Evolutionary conservation across 1,284 basidiomycete genomes (phyloP).

Genomic region (Apiotrichum montevideense): DNA sequence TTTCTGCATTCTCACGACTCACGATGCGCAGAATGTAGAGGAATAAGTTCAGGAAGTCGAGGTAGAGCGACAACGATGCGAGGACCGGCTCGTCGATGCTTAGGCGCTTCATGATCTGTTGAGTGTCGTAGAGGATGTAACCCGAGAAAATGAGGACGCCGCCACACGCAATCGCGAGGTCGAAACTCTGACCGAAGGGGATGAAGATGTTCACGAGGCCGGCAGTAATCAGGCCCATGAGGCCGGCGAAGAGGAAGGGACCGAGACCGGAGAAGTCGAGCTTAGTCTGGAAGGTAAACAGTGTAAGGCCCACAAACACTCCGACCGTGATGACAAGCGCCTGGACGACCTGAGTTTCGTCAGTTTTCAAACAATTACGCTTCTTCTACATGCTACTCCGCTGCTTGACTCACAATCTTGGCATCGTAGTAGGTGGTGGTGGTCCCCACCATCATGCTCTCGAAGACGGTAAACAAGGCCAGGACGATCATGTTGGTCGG

Average conservation of each 20-base stretch:
- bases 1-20: conserved; percentile 1
- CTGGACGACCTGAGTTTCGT: conserved; percentile 47
- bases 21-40: conserved; percentile 42
- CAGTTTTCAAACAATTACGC: too few species aligned
- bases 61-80: conserved; percentile 21
- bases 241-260: conserved; percentile 42
- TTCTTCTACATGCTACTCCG: not conserved
- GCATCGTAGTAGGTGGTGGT: conserved; percentile 44
- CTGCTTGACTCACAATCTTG: conserved; percentile 31
- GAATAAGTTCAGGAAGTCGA: conserved; percentile 44
- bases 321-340: conserved; percentile 53
- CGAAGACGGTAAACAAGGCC: conserved; percentile 50
- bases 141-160: conserved; percentile 45
- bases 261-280: conserved; percentile 45
- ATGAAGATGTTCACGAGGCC: conserved; percentile 44
- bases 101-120: conserved; percentile 47
- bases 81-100: conserved; percentile 45
- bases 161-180: conserved; percentile 41
- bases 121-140: conserved; percentile 45
- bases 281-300: conserved; percentile 52
- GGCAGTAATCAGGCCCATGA: conserved; percentile 42
- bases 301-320: conserved; percentile 52
- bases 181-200: conserved; percentile 45
- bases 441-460: conserved; percentile 49
- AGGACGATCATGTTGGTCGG: conserved; percentile 52